phyloP scores from a whole-genome alignment of 2,329 filamentous ascomycete species.

The Aspergillus sp. region DNA sequence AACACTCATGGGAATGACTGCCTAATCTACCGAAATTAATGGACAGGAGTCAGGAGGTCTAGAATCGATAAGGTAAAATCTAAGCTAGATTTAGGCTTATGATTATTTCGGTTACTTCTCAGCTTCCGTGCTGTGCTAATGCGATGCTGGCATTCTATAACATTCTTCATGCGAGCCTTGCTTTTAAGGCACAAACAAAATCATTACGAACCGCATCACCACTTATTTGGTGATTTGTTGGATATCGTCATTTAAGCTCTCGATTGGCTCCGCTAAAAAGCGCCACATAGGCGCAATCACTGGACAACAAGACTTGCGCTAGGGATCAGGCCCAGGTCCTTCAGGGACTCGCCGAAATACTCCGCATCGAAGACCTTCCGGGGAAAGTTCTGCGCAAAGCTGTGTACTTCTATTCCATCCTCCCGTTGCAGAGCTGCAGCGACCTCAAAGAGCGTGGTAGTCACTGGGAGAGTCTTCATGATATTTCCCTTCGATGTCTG shows the following conservation, averaged over 20 bases:
- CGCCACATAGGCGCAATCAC: constrained; percentile 30
- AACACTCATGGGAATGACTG: not conserved
- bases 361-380: constrained; percentile 72
- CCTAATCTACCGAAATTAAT: not conserved
- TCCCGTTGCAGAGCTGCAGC: constrained; percentile 74
- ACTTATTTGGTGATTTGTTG: not conserved
- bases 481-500: constrained; percentile 76
- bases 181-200: not conserved
- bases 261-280: not conserved
- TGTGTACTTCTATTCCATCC: constrained; percentile 68
- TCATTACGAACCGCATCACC: not conserved
- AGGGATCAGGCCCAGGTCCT: constrained; percentile 86
- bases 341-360: constrained; percentile 88
- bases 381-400: constrained; percentile 85
- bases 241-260: constrained; percentile 4
- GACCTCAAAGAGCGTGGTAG: constrained; percentile 91
- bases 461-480: constrained; percentile 83
- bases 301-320: constrained; percentile 83
- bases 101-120: not conserved
- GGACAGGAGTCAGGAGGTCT: too few species aligned
- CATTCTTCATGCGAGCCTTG: not conserved
- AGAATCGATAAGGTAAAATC: not conserved
- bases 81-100: not conserved
- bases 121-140: not conserved
- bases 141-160: not conserved